phyloP scores from a whole-genome alignment of 257 asterid genomes.

The Cordia subcordata region DNA sequence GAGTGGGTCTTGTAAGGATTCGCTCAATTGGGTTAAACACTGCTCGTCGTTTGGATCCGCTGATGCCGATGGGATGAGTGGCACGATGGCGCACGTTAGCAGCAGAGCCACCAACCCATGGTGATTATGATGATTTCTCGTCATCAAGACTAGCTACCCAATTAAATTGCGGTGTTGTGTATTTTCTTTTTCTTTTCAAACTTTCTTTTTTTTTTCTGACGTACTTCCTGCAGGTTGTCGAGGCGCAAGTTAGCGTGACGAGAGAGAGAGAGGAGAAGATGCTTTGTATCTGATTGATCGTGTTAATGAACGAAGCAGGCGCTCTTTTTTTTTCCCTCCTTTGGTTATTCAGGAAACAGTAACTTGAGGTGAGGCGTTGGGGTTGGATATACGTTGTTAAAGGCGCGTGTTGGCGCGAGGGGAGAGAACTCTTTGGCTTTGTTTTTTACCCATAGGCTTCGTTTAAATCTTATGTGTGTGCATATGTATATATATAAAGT shows the following conservation, averaged over 20 bases:
- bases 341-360: too few relatives aligned
- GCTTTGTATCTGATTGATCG: too few relatives aligned
- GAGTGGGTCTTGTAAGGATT: slow-evolving; percentile 61
- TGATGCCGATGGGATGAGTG: slow-evolving; percentile 27
- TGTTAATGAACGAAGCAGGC: not conserved
- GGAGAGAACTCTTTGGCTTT: not conserved
- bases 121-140: too few relatives aligned
- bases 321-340: too few relatives aligned
- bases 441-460: not conserved
- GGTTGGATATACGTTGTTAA: not conserved
- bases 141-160: not conserved
- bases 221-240: not conserved
- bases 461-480: not conserved
- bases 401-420: not conserved
- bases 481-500: too few relatives aligned
- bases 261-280: not conserved
- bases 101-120: slow-evolving; percentile 20
- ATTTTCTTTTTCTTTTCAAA: too few relatives aligned
- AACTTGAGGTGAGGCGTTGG: not conserved
- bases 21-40: slow-evolving; percentile 61
- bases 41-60: slow-evolving; percentile 83
- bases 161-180: too few relatives aligned
- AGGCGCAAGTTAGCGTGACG: not conserved
- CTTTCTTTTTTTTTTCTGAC: not conserved
- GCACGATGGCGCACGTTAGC: slow-evolving; percentile 25